A percentile compares a stretch with the other conserved stretches of the same genome.
phyloP scores from a whole-genome alignment of 208 protist species.

The Leptomonas pyrrhocoris region DNA sequence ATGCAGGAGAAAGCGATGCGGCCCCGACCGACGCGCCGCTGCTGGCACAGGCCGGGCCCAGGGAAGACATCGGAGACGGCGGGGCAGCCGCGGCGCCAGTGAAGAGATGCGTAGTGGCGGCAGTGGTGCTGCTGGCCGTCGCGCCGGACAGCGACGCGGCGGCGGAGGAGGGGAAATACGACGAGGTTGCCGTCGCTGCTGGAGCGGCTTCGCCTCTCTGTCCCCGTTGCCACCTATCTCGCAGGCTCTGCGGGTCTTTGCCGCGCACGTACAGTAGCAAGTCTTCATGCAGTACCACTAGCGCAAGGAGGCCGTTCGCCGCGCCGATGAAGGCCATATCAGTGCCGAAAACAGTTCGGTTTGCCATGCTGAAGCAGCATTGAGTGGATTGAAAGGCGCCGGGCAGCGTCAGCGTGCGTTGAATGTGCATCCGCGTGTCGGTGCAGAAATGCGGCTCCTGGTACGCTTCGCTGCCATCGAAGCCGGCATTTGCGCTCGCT shows the following conservation, averaged over 20 bases:
- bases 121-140: no score
- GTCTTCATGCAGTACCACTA: conserved; percentile 48
- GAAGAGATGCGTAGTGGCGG: background rate
- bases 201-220: conserved; percentile 4
- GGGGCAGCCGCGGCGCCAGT: background rate
- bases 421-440: conserved; percentile 40
- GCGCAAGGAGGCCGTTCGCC: conserved; percentile 55
- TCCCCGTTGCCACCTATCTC: conserved; percentile 26
- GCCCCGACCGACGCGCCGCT: no score
- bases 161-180: background rate
- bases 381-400: conserved; percentile 53
- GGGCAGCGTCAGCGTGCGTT: conserved; percentile 56
- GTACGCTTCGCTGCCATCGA: background rate
- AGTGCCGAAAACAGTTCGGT: conserved; percentile 62
- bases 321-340: conserved; percentile 74
- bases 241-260: conserved; percentile 43
- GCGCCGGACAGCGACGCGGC: no score
- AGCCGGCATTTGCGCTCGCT: background rate
- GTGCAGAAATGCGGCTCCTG: conserved; percentile 22
- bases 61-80: background rate
- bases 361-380: conserved; percentile 77
- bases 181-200: conserved; percentile 8
- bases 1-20: background rate
- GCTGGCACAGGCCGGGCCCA: no score
- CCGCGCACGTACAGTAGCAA: conserved; percentile 50